These are phyloP conservation scores for Xylaria sp. DNA, from an alignment of 2,329 filamentous ascomycete species.

Conservation along the genomic window DNA sequence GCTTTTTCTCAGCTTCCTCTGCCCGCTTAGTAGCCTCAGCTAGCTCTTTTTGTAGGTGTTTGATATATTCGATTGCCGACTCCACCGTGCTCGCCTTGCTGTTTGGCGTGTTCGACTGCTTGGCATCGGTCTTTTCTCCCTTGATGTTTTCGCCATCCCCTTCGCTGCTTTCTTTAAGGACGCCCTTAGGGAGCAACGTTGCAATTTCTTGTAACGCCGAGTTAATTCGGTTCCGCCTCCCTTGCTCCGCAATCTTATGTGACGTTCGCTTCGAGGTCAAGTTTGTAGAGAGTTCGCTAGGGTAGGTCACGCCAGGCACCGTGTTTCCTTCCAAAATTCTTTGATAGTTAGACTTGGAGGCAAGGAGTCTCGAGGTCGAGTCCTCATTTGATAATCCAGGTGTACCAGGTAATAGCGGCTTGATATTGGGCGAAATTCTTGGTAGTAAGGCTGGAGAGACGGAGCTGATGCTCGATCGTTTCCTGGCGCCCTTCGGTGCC, in stretches of 20 bases:
- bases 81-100: conserved; percentile 99
- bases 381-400: conserved; percentile 65
- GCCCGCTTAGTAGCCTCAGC: conserved; percentile 72
- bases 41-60: conserved; percentile 79
- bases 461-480: conserved; percentile 75
- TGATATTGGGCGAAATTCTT: conserved; percentile 93
- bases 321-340: conserved; percentile 95
- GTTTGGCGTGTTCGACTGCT: conserved; percentile 66
- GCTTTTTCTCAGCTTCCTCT: conserved; percentile 70
- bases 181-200: conserved; percentile 75
- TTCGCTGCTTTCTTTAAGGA: conserved; percentile 56
- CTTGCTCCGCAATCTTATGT: conserved; percentile 98
- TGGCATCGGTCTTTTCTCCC: conserved; percentile 55
- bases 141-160: conserved; percentile 58
- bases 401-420: conserved; percentile 79
- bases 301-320: conserved; percentile 89
- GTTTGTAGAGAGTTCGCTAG: conserved; percentile 89
- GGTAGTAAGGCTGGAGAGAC: conserved; percentile 87
- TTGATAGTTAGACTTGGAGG: conserved; percentile 97
- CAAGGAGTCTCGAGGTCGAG: conserved; percentile 77
- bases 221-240: conserved; percentile 94
- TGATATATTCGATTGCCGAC: conserved; percentile 95
- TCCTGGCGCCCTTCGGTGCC: conserved; percentile 70
- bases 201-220: conserved; percentile 92
- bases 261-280: conserved; percentile 96